These are phyloP conservation scores for Barbarea vulgaris DNA, from an alignment of 345 rosid species.

Conservation along the genomic window DNA sequence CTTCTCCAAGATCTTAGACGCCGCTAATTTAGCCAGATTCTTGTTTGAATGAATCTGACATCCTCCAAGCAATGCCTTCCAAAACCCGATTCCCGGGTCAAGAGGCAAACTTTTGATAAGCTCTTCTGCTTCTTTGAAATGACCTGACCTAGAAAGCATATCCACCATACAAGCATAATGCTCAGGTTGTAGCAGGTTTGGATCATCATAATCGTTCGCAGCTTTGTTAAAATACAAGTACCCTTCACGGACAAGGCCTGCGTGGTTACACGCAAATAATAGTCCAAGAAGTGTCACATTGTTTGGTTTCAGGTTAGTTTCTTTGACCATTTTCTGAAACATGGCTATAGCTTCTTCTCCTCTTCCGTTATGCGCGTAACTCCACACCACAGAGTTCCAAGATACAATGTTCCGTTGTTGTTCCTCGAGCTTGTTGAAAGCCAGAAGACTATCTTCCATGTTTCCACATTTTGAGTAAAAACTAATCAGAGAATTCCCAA, in stretches of 20 bases:
- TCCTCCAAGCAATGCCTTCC: constrained; percentile 91
- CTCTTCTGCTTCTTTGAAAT: constrained; percentile 59
- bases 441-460: constrained; percentile 65
- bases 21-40: constrained; percentile 55
- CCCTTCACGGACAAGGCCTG: constrained; percentile 71
- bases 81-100: constrained; percentile 81
- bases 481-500: constrained; percentile 68
- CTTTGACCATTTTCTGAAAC: constrained; percentile 50
- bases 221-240: constrained; percentile 59
- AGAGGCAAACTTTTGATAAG: constrained; percentile 58
- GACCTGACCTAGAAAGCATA: constrained; percentile 69
- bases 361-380: constrained; percentile 78
- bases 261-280: constrained; percentile 78
- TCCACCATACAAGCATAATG: constrained; percentile 89
- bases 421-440: constrained; percentile 49
- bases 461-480: constrained; percentile 83
- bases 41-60: constrained; percentile 70
- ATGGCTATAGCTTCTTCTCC: constrained; percentile 65
- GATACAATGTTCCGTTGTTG: constrained; percentile 52
- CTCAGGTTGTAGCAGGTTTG: constrained; percentile 52
- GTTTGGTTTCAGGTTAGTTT: constrained; percentile 55
- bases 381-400: constrained; percentile 81
- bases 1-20: constrained; percentile 57
- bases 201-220: constrained; percentile 35
- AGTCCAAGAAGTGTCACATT: constrained; percentile 67